These are phyloP conservation scores for Colletotrichum sp. DNA, from an alignment of 2,329 filamentous ascomycete genomes.

Conservation along the genomic window DNA sequence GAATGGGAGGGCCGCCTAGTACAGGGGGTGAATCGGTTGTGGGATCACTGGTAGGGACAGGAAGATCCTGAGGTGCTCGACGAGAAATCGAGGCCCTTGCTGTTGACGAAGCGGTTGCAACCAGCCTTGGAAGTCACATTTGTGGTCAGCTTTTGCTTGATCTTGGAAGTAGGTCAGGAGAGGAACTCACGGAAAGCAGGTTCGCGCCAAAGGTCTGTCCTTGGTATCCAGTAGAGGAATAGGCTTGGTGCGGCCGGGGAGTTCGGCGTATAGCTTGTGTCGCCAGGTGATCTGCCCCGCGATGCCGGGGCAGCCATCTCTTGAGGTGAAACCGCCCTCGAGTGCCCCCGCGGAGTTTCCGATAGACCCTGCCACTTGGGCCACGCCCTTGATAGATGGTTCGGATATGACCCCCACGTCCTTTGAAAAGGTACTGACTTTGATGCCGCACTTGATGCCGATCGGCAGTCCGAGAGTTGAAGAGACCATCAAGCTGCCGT, in stretches of 20 bases:
- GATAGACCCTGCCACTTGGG: conserved; percentile 22
- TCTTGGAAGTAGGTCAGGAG: not conserved
- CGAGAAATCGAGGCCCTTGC: not conserved
- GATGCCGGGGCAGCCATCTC: conserved; percentile 29
- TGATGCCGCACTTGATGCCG: conserved; percentile 26
- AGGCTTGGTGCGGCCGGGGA: conserved; percentile 16
- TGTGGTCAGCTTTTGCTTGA: not conserved
- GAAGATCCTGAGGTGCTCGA: not conserved
- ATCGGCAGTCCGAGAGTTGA: conserved; percentile 32
- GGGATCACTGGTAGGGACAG: not conserved
- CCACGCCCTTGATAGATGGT: conserved; percentile 28
- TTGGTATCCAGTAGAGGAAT: conserved; percentile 25
- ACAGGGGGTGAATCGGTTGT: not conserved
- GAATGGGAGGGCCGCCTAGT: not conserved
- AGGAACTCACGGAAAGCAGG: conserved; percentile 27
- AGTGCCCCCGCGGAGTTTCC: conserved; percentile 6
- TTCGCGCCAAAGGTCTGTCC: conserved; percentile 21
- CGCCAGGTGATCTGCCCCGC: conserved; percentile 29
- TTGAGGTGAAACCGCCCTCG: conserved; percentile 22
- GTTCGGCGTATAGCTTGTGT: conserved; percentile 27
- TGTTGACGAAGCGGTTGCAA: not conserved
- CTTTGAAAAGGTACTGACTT: conserved; percentile 24
- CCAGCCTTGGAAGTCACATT: not conserved
- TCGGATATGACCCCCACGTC: conserved; percentile 28
- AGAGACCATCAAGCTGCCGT: conserved; percentile 27